Percentiles rank a stretch among this genome's conserved stretches.
Conservation (phyloP, 176 grass and related monocot species). For the Ensete glaucum region DNA sequence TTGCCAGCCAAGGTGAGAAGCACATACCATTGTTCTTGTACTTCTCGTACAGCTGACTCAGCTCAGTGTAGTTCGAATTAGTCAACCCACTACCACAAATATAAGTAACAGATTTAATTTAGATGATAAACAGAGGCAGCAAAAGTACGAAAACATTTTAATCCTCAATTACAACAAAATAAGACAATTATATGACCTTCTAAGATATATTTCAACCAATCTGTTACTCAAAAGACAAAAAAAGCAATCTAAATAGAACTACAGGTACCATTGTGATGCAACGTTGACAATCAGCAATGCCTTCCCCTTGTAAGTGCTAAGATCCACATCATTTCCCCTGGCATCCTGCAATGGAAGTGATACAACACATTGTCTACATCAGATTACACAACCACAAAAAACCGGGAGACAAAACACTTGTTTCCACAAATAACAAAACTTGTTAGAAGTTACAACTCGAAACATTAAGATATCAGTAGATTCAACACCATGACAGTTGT, state of each 20-base stretch:
- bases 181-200: background rate
- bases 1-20: background rate
- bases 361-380: background rate
- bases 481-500: background rate
- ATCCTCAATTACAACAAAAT: background rate
- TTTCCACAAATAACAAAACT: background rate
- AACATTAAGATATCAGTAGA: background rate
- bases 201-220: background rate
- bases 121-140: background rate
- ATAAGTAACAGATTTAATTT: background rate
- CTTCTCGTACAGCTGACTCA: constrained; percentile 72
- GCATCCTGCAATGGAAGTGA: constrained; percentile 46
- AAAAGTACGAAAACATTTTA: background rate
- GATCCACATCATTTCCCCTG: constrained; percentile 75
- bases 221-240: background rate
- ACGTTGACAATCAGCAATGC: constrained; percentile 93
- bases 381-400: background rate
- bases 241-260: background rate
- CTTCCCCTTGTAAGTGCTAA: constrained; percentile 81
- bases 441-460: too few relatives aligned
- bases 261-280: constrained; percentile 79
- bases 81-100: constrained; percentile 75
- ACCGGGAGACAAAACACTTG: background rate
- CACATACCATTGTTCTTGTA: constrained; percentile 78
- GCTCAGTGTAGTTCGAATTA: constrained; percentile 87